Percentiles rank a stretch among this genome's conserved stretches.
Conservation (phyloP, 2,329 filamentous ascomycete species). For the Lachnellula willkommii region DNA sequence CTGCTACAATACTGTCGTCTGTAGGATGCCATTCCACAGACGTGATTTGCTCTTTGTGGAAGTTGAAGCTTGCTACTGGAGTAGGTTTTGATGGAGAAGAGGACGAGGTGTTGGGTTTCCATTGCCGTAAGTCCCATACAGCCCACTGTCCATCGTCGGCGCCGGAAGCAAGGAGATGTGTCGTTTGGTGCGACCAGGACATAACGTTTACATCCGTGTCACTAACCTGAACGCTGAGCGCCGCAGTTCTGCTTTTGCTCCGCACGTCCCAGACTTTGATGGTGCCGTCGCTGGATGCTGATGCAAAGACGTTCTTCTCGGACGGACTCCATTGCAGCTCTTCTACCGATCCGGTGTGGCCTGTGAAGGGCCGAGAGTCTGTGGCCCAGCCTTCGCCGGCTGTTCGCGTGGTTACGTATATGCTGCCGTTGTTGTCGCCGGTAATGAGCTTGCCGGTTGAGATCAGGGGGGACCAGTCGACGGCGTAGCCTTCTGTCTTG, state of each 20-base stretch:
- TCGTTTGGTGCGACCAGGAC: conserved; percentile 86
- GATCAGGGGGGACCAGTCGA: conserved; percentile 90
- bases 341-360: conserved; percentile 81
- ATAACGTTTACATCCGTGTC: conserved; percentile 90
- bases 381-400: conserved; percentile 87
- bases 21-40: conserved; percentile 96
- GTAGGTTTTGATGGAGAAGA: conserved; percentile 52
- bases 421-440: conserved; percentile 83
- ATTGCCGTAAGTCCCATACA: conserved; percentile 93
- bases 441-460: conserved; percentile 82
- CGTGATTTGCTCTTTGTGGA: conserved; percentile 95
- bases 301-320: conserved; percentile 90
- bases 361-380: conserved; percentile 75
- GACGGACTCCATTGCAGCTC: conserved; percentile 96
- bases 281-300: conserved; percentile 87
- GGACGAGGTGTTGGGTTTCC: conserved; percentile 62
- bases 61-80: conserved; percentile 87
- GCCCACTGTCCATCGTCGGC: conserved; percentile 92
- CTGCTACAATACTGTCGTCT: conserved; percentile 90
- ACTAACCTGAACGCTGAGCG: conserved; percentile 79
- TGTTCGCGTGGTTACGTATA: conserved; percentile 80
- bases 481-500: conserved; percentile 86
- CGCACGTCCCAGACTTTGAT: conserved; percentile 95
- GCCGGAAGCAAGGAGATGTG: conserved; percentile 84
- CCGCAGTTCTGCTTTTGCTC: conserved; percentile 83